Evolutionary conservation across 371 early-diverging fungal genomes (phyloP), one percentile per base, ranked within the genome.

Genomic region (Paraphysoderma sedebokerense): DNA sequence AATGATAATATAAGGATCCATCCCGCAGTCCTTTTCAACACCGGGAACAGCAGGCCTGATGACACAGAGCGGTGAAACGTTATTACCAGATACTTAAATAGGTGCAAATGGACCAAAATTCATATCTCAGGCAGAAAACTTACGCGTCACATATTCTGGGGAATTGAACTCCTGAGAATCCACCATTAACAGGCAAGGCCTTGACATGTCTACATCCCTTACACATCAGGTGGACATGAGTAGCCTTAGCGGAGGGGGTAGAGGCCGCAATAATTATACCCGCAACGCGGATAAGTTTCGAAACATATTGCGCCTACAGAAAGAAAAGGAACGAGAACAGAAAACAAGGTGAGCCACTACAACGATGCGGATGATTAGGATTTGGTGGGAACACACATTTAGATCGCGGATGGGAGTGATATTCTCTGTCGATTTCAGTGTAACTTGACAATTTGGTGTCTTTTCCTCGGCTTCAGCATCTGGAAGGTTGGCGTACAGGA

Each of bases 251-350:
- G 39, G 82, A 67, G 38, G 88, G 61, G n/a, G 89, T 79, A 3
- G 90, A 86, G 1, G 96, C 91, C 5, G 89, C 85, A 54, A 98
- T 92, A 32, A 98, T 82, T 49, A 99, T 98, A 38, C 99, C 99
- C 15, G 90, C 77, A 39, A 99, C 76, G 31, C 89, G 82, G 42
- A 98, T 87, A 27, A 99, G 75, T 58, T 88, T 92, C 39, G 91
- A 88, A 51, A 95, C 87, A 50, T 82, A 77, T 40, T 74, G 66
- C 39, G 97, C 76, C 80, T 91, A 51, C n/a, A 15, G n/a, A n/a
- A n/a, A n/a, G n/a, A n/a, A n/a, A n/a, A n/a, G n/a, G n/a, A n/a
- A n/a, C n/a, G n/a, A n/a, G n/a, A n/a, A n/a, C n/a, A n/a, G n/a
- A n/a, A n/a, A n/a, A n/a, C n/a, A n/a, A n/a, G n/a, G n/a, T n/a